Base-by-base conservation (phyloP, 2,329 filamentous ascomycete genomes). In the Fusarium armeniacum region DNA sequence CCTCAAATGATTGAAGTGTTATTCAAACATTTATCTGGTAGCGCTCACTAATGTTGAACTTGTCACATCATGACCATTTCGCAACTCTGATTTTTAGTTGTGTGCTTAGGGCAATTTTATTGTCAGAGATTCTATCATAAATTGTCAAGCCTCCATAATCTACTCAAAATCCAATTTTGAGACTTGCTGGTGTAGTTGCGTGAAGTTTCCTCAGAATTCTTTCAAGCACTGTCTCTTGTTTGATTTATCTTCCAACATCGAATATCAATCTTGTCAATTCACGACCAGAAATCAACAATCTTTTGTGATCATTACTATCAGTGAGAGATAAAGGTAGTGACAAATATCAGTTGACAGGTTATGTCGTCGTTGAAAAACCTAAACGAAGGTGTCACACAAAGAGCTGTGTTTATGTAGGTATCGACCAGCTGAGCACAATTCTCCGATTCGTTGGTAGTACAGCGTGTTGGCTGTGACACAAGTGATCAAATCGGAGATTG, bases 401-500 rank as follows among this genome's bases (percentile, higher is more conserved):
- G 46, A 38, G 58, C 32, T 28, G 60, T 70, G 52, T 68, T 49
- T 16, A 73, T 65, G 52, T 58, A 22, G 51, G 10, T 30, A 11
- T 30, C 54, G 51, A 45, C 62, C 47, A 65, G 66, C 60, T 70
- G 52, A 65, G 65, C 65, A 4, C 50, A 73, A 70, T 57, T 58
- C 43, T 61, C 61, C 65, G 67, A 74, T 50, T 22, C 9, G 30
- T 22, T 33, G 6, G 43, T 30, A 6, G 28, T n/a, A 49, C 56
- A 20, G 16, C 51, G 30, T 59, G 8, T 56, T 62, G 30, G 65
- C 24, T 20, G 7, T 52, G 33, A n/a, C 26, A 45, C 43, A 51
- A 58, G 71, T 49, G 58, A 58, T 47, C 53, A 50, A n/a, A 45
- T 52, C 28, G 62, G 62, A 16, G 60, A 69, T 35, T 26, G 52